Percentiles rank a stretch among this genome's conserved stretches.
Evolutionary conservation across 1,284 basidiomycete species (phyloP).

Genomic region (Rhodotorula glutinis): DNA sequence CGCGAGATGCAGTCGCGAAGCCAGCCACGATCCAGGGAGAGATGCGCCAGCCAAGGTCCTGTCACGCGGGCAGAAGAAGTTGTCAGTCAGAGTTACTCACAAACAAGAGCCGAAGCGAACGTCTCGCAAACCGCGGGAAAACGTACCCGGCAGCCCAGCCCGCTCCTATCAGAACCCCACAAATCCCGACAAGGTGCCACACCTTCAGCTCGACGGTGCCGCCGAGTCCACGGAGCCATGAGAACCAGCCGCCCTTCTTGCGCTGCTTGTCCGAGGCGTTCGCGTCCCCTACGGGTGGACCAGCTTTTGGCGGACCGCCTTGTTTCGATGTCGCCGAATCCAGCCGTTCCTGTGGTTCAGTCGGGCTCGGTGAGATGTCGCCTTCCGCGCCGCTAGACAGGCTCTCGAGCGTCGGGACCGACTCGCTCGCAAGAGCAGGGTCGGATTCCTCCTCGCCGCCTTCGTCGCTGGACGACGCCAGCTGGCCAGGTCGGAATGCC

Average conservation of each 20-base stretch:
- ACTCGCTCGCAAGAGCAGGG: constrained; percentile 18
- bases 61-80: not conserved
- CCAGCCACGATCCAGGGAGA: not conserved
- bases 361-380: not conserved
- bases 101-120: not conserved
- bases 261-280: not conserved
- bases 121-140: too few species aligned
- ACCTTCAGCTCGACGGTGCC: constrained; percentile 28
- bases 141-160: constrained; percentile 26
- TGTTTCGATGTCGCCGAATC: not conserved
- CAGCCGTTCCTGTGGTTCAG: not conserved
- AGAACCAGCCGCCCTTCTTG: not conserved
- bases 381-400: constrained; percentile 14
- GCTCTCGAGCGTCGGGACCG: constrained; percentile 23
- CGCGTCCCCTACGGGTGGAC: too few species aligned
- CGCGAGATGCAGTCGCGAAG: constrained; percentile 5
- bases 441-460: constrained; percentile 4
- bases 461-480: not conserved
- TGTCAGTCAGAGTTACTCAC: not conserved
- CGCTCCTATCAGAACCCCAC: constrained; percentile 27
- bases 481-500: not conserved
- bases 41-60: constrained; percentile 7
- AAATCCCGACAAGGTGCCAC: constrained; percentile 35
- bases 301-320: too few species aligned
- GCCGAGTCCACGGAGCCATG: constrained; percentile 21